Percentiles rank a stretch among this genome's conserved stretches.
Evolutionary conservation across 345 rosid species (phyloP).

Genomic region (Lepidium sativum): DNA sequence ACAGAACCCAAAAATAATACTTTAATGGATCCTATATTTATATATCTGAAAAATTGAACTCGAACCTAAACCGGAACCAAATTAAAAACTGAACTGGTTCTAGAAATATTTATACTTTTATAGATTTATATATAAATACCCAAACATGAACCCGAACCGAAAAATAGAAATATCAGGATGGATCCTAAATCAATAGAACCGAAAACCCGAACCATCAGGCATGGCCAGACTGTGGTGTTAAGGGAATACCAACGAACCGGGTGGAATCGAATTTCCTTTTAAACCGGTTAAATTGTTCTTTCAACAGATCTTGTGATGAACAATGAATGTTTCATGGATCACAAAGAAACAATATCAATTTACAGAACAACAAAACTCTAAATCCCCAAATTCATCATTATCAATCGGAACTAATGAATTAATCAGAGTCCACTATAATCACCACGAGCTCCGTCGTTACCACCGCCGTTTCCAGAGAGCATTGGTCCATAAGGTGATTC

Average conservation of each 20-base stretch:
- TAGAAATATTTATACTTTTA: too few relatives aligned
- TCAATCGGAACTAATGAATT: not conserved
- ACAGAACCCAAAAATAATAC: too few relatives aligned
- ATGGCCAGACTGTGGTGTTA: too few relatives aligned
- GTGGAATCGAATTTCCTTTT: not conserved
- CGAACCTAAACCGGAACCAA: too few relatives aligned
- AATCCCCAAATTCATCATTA: not conserved
- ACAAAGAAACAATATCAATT: constrained; percentile 4
- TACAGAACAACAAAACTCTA: constrained; percentile 15
- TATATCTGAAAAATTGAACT: too few relatives aligned
- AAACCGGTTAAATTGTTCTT: not conserved
- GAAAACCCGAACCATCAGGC: too few relatives aligned
- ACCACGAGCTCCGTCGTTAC: constrained; percentile 32
- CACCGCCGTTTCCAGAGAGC: constrained; percentile 35
- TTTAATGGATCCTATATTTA: too few relatives aligned
- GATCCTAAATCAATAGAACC: too few relatives aligned
- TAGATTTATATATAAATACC: too few relatives aligned
- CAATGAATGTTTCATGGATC: not conserved
- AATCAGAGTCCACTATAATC: constrained; percentile 37
- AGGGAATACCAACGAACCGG: not conserved
- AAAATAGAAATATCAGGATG: too few relatives aligned
- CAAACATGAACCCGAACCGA: too few relatives aligned
- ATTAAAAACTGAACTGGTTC: too few relatives aligned
- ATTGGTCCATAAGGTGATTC: constrained; percentile 51
- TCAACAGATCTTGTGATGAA: not conserved